Conservation (phyloP, 306 rosid species). For the Trichosanthes cucumerina region DNA sequence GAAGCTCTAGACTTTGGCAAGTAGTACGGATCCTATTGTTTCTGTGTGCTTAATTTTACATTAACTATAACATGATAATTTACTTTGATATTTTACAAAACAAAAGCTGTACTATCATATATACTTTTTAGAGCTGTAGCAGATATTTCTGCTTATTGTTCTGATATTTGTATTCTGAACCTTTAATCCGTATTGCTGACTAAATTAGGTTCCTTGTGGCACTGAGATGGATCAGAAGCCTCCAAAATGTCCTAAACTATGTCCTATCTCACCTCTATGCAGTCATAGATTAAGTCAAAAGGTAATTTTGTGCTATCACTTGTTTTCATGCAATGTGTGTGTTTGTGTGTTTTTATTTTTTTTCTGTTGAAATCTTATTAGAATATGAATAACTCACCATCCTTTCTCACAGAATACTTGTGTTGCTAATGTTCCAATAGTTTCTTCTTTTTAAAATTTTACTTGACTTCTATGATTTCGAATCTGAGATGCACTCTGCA, state of each 20-base stretch:
- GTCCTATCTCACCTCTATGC: conserved; percentile 62
- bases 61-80: neutral
- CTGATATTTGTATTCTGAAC: neutral
- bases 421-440: neutral
- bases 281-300: conserved; percentile 55
- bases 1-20: neutral
- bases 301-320: conserved; percentile 35
- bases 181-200: neutral
- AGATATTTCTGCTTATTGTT: neutral
- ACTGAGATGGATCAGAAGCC: conserved; percentile 90
- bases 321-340: conserved; percentile 7
- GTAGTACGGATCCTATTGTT: neutral
- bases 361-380: neutral
- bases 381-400: neutral
- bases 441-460: neutral
- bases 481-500: conserved; percentile 2
- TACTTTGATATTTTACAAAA: neutral
- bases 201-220: conserved; percentile 86
- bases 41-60: neutral
- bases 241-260: conserved; percentile 70
- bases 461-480: neutral
- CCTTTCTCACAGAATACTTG: neutral
- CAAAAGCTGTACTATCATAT: neutral
- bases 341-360: neutral
- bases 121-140: neutral